These are phyloP conservation scores for Aspergillus bertholletiae DNA, from an alignment of 495 filamentous ascomycete genomes.

Conservation along the genomic window DNA sequence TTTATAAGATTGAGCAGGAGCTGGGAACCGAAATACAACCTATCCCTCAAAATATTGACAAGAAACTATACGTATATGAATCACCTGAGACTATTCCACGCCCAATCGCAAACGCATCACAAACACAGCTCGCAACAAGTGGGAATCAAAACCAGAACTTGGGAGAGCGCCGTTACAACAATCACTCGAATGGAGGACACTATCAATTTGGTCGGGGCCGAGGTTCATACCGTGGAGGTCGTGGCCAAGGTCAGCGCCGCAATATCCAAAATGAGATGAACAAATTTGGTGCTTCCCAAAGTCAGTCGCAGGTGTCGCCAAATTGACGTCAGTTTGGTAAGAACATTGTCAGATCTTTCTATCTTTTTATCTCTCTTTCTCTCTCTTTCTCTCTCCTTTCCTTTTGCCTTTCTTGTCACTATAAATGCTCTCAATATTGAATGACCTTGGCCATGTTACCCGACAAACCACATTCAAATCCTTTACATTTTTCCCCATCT, in stretches of 20 bases:
- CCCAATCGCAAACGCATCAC: conserved; percentile 54
- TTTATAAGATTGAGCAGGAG: conserved; percentile 98
- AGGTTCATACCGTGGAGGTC: conserved; percentile 40
- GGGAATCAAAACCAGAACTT: conserved; percentile 19
- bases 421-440: background rate
- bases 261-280: conserved; percentile 30
- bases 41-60: conserved; percentile 92
- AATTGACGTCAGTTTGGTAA: background rate
- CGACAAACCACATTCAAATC: background rate
- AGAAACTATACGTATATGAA: conserved; percentile 97
- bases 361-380: background rate
- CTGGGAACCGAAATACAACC: conserved; percentile 95
- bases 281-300: conserved; percentile 23
- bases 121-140: conserved; percentile 23
- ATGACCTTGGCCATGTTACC: background rate
- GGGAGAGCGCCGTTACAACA: conserved; percentile 37
- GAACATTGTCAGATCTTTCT: too few species aligned
- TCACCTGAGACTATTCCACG: conserved; percentile 91
- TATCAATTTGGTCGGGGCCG: conserved; percentile 36
- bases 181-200: conserved; percentile 35
- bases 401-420: background rate
- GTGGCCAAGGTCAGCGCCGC: conserved; percentile 45
- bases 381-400: background rate
- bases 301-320: conserved; percentile 27
- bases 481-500: background rate